Conservation (phyloP, 2,329 filamentous ascomycete genomes). For the Xylariaceae sp. region DNA sequence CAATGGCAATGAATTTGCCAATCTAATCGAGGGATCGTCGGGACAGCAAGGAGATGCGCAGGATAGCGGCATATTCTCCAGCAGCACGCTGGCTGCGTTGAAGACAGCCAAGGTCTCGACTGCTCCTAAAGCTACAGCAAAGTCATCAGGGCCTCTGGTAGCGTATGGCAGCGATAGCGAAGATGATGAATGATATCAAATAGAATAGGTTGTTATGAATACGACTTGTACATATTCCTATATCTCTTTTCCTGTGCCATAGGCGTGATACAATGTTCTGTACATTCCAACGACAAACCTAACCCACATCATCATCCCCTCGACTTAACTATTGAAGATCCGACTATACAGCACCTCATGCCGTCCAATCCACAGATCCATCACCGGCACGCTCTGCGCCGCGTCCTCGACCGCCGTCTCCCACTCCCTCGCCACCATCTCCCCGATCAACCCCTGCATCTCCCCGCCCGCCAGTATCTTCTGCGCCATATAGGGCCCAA, state of each 20-base stretch:
- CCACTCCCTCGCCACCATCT: slow-evolving; percentile 58
- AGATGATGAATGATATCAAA: slow-evolving; percentile 37
- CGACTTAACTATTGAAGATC: slow-evolving; percentile 71
- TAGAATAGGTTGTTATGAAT: background rate
- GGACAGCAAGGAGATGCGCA: slow-evolving; percentile 30
- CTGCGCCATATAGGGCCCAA: slow-evolving; percentile 79
- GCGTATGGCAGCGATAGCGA: slow-evolving; percentile 90
- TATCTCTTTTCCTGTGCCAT: too few species aligned
- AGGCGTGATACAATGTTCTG: too few species aligned
- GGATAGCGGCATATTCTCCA: slow-evolving; percentile 70
- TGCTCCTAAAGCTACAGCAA: slow-evolving; percentile 48
- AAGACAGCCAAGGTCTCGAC: slow-evolving; percentile 53
- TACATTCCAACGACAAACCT: too few species aligned
- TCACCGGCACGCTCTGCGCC: slow-evolving; percentile 69
- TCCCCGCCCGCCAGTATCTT: slow-evolving; percentile 60
- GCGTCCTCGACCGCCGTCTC: slow-evolving; percentile 57
- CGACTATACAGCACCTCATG: slow-evolving; percentile 81
- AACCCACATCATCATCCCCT: too few species aligned
- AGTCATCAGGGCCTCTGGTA: slow-evolving; percentile 67
- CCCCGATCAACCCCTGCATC: slow-evolving; percentile 54
- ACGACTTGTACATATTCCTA: background rate
- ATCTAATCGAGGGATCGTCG: slow-evolving; percentile 25
- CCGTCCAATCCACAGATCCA: slow-evolving; percentile 80
- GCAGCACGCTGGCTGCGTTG: slow-evolving; percentile 75
- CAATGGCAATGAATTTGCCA: slow-evolving; percentile 30